Base-by-base conservation (phyloP, 331 rosid species). In the Malus hybrid region DNA sequence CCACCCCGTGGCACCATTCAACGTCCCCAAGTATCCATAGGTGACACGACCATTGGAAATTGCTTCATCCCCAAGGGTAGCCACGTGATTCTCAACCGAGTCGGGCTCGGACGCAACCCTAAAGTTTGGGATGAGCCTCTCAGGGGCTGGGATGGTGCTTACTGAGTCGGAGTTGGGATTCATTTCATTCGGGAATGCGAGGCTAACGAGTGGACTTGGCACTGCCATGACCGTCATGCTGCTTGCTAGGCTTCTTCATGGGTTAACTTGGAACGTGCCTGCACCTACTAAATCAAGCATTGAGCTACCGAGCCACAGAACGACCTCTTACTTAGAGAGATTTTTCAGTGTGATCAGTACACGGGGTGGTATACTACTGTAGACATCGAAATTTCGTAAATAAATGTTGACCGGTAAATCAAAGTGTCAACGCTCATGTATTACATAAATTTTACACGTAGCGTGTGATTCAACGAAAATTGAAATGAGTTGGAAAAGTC, bases 191-290 rank as follows among this genome's bases (percentile, higher is more conserved):
- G 0, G 87, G 88, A 56, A 85, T 83, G 10, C 78, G 87, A 2
- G 72, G 83, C 16, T 78, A 0, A 80, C 77, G 4, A 52, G n/a
- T 16, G 10, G 7, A 11, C 70, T 87, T 10, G 86, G 86, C 16
- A 73, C 83, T 1, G 27, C 78, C 19, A 80, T 84, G 59, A 73
- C 75, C 0, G 20, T 84, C 10, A 82, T 84, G 88, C 3, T 86
- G 10, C 44, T 84, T 10, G 86, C 86, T 0, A 88, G 93, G 67
- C 65, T 86, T 67, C 13, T 86, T 5, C 88, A 86, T 66, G 88
- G 84, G 6, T 84, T 88, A 64, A 59, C 67, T 10, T 86, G 88
- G 90, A 33, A 44, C 19, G 33, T 69, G 4, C 81, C 88, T 24
- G 24, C 24, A 44, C 76, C 77, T 0, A 70, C 70, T 3, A 34